Percentiles rank a stretch among this genome's conserved stretches.
phyloP scores from a whole-genome alignment of 2,329 filamentous ascomycete genomes.

The Chaetothyriales sp. region DNA sequence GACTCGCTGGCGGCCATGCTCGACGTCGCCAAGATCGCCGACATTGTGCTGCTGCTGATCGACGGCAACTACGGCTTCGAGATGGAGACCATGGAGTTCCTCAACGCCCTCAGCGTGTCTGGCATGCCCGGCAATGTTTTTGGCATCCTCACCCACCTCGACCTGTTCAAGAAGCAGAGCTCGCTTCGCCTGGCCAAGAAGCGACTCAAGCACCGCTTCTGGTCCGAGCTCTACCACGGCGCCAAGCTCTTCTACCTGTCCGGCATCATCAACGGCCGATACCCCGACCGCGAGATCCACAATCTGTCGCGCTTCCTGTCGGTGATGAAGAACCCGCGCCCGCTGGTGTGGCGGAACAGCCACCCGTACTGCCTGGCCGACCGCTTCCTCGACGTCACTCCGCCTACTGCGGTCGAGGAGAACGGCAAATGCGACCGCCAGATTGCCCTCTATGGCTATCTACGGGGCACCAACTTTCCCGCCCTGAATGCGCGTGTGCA shows the following conservation, averaged over 20 bases:
- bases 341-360: conserved; percentile 90
- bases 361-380: conserved; percentile 91
- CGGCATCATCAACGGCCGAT: conserved; percentile 89
- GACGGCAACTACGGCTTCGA: conserved; percentile 98
- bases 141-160: conserved; percentile 88
- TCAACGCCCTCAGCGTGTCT: conserved; percentile 82
- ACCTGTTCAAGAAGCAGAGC: conserved; percentile 88
- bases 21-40: conserved; percentile 90
- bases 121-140: conserved; percentile 99
- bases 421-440: conserved; percentile 82
- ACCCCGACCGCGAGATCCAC: conserved; percentile 91
- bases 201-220: conserved; percentile 84
- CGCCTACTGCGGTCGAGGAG: conserved; percentile 79
- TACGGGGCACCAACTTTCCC: conserved; percentile 88
- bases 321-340: conserved; percentile 97
- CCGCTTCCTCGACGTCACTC: conserved; percentile 87
- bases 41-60: conserved; percentile 95
- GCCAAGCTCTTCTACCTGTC: conserved; percentile 95
- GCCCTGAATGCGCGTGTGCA: conserved; percentile 76
- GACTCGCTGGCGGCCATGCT: conserved; percentile 92
- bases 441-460: conserved; percentile 80
- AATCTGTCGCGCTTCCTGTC: conserved; percentile 90
- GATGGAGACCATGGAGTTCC: conserved; percentile 99
- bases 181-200: conserved; percentile 90
- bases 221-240: conserved; percentile 93